Evolutionary conservation across 345 rosid genomes (phyloP), one percentile per base, ranked within the genome.

Genomic region (Stellera chamaejasme): DNA sequence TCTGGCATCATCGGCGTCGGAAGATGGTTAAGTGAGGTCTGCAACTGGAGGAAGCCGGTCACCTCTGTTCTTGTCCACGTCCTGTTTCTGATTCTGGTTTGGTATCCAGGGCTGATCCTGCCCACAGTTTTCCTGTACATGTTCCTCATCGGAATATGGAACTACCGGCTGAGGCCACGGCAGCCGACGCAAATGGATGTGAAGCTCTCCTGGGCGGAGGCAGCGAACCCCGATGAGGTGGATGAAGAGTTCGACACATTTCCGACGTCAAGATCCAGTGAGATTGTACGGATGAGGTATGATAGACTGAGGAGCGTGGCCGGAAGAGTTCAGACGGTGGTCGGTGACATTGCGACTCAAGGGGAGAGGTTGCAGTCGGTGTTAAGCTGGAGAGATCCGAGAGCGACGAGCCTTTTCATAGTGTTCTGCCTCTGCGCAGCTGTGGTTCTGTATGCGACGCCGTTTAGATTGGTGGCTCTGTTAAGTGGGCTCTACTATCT

Each of bases 191-290:
- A 85, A 49, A 81, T 88, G 94, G 94, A 88, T 62, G 70, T 81
- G 16, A 88, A 79, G 54, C 76, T 88, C 25, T 88, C 94, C 0
- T 88, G 87, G 90, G 90, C 96, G 6, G 94, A 85, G 55, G 77
- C 78, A 3, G 85, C 70, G 52, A 65, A 68, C 50, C 84, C 88
- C 0, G 96, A 90, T 55, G 97, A 86, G 70, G 79, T 89, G 1
- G 91, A 85, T 2, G 95, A 89, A 69, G 95, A 88, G 64, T 88
- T 85, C 26, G 96, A 84, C 65, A 89, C 86, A 0, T 87, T 90
- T 62, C 95, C 97, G 5, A 82, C 93, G 4, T 72, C 82, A 1
- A 65, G 71, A 42, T 65, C 78, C 0, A 75, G 77, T 1, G 90
- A 90, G 14, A 36, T 76, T 8, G 80, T 87, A n/a, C 63, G 88